Base-by-base conservation (phyloP, 441 rosid species). In the Pelargonium australe region DNA sequence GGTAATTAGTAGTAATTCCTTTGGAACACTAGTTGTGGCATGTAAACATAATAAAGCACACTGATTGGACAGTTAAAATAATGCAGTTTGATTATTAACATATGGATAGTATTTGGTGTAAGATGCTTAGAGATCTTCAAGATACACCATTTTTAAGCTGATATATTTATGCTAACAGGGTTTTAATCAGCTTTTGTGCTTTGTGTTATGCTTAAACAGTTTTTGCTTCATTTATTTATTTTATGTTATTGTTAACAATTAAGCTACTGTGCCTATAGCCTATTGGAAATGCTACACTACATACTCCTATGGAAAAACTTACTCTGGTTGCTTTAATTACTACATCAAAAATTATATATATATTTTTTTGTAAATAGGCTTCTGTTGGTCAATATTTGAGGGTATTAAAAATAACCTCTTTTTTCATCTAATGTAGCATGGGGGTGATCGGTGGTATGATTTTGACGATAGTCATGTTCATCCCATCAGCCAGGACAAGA, bases 391-490 rank as follows among this genome's bases (percentile, higher is more conserved):
- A 47, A 51, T 5, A 13, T 17, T 68, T 7, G 2, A 23, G 2
- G 31, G 40, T 9, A 58, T 64, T 20, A 57, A 14, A 61, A 12
- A 61, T 20, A 17, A 16, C 13, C 12, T 11, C 53, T 60, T 67
- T 14, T 41, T 51, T 66, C 41, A 66, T 68, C 40, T 70, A 53
- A 66, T 81, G 83, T 75, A 95, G 99, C 97, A 89, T 72, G 99
- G 99, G 66, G 89, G 89, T 68, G 92, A 85, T 68, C 82, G 74
- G 73, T 95, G 99, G 99, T 90, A 85, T 41, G 95, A 92, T 75
- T 95, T 92, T 37, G 98, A 92, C 61, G 99, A 95, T 79, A 88
- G 94, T 78, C 88, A 79, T 58, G 99, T 95, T 72, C 67, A 68
- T 76, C 85, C 86, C 20, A 84, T 92, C 69, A 66, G 85, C 79